Base-by-base conservation (phyloP, 495 filamentous ascomycete species). In the Cladorrhinum samala region DNA sequence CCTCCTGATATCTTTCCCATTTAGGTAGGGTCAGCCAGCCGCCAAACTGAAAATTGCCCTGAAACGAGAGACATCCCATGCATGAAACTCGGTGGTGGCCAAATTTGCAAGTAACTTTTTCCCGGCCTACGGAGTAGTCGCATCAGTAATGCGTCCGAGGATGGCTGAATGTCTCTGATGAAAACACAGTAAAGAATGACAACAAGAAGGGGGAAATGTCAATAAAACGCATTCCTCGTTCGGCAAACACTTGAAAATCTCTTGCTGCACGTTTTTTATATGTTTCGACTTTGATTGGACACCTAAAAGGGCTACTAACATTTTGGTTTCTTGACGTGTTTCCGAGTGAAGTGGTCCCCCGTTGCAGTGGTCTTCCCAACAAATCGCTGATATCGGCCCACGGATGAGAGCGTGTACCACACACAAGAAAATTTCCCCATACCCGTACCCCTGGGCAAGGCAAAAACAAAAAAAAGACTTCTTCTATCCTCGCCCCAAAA, bases 331-430 rank as follows among this genome's bases (percentile, higher is more conserved):
- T 41, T 17, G 39, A n/a, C 17, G 11, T 47, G 45, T 33, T 6
- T n/a, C n/a, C n/a, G n/a, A n/a, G n/a, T 23, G 14, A 24, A 23
- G 45, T 47, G 45, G 24, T 47, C 24, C 45, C 17, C 45, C 24
- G 45, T 47, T 36, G 45, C 45, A 47, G 45, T 23, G 45, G 45
- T 33, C 21, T 45, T 24, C 45, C 45, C 21, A 47, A 20, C 21
- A 47, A 45, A 47, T 33, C 45, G 30, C 4, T 13, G 20, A 47
- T 47, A 47, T 47, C 45, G 45, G 25, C 45, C 45, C 45, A 47
- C 45, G 45, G 45, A 33, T 33, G 45, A 47, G 45, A 47, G 14
- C 45, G 42, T 23, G 42, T 30, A 18, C 27, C 47, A 20, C 36
- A 9, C 18, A 18, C 41, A 43, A 37, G 49, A 46, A 49, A 39